Evolutionary conservation across 1,284 basidiomycete genomes (phyloP).

Genomic region (Cryptococcus sp.): DNA sequence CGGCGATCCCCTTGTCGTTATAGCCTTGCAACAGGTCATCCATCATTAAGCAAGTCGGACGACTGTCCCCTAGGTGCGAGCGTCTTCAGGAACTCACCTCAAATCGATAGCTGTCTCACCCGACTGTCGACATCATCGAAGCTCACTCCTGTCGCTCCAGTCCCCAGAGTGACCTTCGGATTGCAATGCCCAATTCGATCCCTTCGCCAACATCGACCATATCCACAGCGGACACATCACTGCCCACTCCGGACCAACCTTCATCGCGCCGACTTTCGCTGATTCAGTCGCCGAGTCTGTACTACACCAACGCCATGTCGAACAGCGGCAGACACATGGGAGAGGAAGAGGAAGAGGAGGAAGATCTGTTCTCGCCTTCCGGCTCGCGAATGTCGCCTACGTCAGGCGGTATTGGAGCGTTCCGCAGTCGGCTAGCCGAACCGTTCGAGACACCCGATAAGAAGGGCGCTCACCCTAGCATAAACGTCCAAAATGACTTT

Average conservation of each 20-base stretch:
- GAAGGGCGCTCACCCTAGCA: not conserved
- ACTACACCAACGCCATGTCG: no score
- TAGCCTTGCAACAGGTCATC: no score
- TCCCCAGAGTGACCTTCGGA: not conserved
- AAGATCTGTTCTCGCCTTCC: slow-evolving; percentile 16
- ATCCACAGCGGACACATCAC: slow-evolving; percentile 13
- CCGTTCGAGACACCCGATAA: not conserved
- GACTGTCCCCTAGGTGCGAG: no score
- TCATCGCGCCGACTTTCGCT: slow-evolving; percentile 10
- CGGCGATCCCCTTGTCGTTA: no score
- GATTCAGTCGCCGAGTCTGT: no score
- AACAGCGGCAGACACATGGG: no score
- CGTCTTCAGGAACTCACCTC: no score
- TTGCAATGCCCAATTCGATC: slow-evolving; percentile 6
- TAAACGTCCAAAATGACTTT: not conserved
- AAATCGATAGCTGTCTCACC: no score
- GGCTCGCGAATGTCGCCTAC: not conserved
- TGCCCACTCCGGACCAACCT: slow-evolving; percentile 21
- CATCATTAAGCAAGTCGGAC: no score
- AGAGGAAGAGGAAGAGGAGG: not conserved
- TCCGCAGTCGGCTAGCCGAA: not conserved
- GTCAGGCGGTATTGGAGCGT: not conserved
- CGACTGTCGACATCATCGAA: no score
- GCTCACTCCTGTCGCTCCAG: no score
- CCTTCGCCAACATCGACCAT: slow-evolving; percentile 13